These are phyloP conservation scores for Populus hybrid DNA, from an alignment of 441 rosid genomes.

Conservation along the genomic window DNA sequence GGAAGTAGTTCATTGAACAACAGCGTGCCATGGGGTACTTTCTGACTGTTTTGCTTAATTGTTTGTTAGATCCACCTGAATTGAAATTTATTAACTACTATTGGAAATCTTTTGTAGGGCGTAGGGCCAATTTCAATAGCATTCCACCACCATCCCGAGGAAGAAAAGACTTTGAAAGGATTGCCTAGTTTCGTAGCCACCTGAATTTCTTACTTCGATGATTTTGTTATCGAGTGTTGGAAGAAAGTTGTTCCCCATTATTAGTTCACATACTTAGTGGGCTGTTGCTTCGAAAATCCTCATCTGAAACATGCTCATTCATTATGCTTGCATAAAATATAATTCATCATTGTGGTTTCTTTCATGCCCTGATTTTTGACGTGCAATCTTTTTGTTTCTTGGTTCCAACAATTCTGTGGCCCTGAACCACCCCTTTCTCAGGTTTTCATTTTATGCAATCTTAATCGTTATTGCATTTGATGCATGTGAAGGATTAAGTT, in stretches of 20 bases:
- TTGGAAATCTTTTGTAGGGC: constrained; percentile 53
- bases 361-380: background rate
- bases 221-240: constrained; percentile 51
- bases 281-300: constrained; percentile 47
- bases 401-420: background rate
- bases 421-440: background rate
- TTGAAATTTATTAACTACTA: constrained; percentile 9
- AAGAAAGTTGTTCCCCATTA: constrained; percentile 41
- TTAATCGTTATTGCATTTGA: constrained; percentile 2
- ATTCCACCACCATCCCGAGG: constrained; percentile 81
- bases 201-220: constrained; percentile 32
- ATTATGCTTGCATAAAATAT: constrained; percentile 59
- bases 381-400: background rate
- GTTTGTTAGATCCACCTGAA: background rate
- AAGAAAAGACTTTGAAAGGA: constrained; percentile 89
- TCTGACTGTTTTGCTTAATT: constrained; percentile 22
- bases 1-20: constrained; percentile 68
- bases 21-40: constrained; percentile 86
- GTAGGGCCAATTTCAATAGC: constrained; percentile 67
- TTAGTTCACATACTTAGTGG: constrained; percentile 66
- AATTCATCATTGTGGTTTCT: constrained; percentile 37
- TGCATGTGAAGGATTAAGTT: constrained; percentile 22
- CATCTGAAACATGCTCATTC: constrained; percentile 54
- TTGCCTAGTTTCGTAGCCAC: constrained; percentile 44
- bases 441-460: background rate